Evolutionary conservation across 257 asterid genomes (phyloP).

Genomic region (Haberlea rhodopensis): DNA sequence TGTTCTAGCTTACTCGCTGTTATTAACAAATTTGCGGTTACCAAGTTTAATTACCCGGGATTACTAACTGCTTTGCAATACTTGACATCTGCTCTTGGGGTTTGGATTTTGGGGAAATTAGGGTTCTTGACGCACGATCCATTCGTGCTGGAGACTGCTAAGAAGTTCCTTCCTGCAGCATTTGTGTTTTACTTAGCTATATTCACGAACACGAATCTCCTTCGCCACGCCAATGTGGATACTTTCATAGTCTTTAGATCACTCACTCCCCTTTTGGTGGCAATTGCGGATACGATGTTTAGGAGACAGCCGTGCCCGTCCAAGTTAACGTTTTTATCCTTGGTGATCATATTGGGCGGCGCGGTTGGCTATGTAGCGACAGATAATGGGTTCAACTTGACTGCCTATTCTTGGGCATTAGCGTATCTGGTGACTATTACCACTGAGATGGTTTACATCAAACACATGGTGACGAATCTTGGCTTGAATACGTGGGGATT

Average conservation of each 20-base stretch:
- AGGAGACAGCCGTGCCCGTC: slow-evolving; percentile 88
- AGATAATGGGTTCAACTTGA: slow-evolving; percentile 71
- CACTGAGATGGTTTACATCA: slow-evolving; percentile 96
- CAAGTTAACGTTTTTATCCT: slow-evolving; percentile 59
- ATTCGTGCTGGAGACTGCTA: slow-evolving; percentile 62
- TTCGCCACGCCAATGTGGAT: slow-evolving; percentile 96
- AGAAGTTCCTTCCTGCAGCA: slow-evolving; percentile 95
- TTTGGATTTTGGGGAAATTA: slow-evolving; percentile 74
- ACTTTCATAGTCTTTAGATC: slow-evolving; percentile 92
- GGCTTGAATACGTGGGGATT: slow-evolving; percentile 98
- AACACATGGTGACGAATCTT: slow-evolving; percentile 95
- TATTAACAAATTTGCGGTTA: slow-evolving; percentile 86
- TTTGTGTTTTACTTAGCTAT: slow-evolving; percentile 80
- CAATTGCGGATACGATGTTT: slow-evolving; percentile 79
- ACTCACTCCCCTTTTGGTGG: slow-evolving; percentile 78
- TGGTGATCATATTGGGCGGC: slow-evolving; percentile 72
- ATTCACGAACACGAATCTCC: slow-evolving; percentile 85
- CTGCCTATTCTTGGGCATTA: slow-evolving; percentile 96
- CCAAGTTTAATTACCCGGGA: slow-evolving; percentile 88
- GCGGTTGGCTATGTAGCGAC: slow-evolving; percentile 91
- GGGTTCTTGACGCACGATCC: slow-evolving; percentile 86
- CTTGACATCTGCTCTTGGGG: slow-evolving; percentile 79
- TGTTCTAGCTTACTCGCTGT: slow-evolving; percentile 94
- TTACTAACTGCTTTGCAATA: slow-evolving; percentile 90
- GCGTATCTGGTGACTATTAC: slow-evolving; percentile 92